phyloP scores from a whole-genome alignment of 371 early-diverging fungal genomes.

The Lichtheimia hyalospora region DNA sequence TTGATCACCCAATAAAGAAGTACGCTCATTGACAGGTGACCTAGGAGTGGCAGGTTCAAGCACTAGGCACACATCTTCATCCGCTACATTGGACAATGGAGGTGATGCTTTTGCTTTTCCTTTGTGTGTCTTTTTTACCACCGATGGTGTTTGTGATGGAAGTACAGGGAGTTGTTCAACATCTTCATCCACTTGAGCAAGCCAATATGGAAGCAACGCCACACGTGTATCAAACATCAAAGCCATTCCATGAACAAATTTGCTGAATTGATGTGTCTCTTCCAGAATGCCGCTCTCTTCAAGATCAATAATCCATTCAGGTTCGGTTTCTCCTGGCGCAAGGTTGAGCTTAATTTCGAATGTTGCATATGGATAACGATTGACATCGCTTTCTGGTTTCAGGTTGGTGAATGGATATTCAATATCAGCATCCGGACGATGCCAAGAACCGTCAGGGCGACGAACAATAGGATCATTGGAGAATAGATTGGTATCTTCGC shows the following conservation, averaged over 20 bases:
- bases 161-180: conserved; percentile 1
- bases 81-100: conserved; percentile 15
- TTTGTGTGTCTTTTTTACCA: conserved; percentile 37
- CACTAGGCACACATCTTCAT: not conserved
- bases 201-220: conserved; percentile 97
- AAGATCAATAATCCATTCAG: conserved; percentile 94
- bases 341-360: conserved; percentile 98
- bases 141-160: conserved; percentile 8
- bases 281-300: conserved; percentile 91
- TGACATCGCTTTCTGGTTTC: conserved; percentile 78
- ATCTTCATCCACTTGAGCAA: conserved; percentile 92
- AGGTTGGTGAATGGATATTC: conserved; percentile 82
- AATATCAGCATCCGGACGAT: conserved; percentile 87
- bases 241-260: conserved; percentile 98
- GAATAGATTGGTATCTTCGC: conserved; percentile 83
- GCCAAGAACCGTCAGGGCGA: conserved; percentile 86
- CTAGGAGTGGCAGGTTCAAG: not conserved
- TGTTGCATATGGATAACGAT: conserved; percentile 96
- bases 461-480: conserved; percentile 57
- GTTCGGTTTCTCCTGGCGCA: conserved; percentile 82
- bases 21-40: conserved; percentile 24
- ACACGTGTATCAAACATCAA: conserved; percentile 90
- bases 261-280: conserved; percentile 98
- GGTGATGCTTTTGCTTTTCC: conserved; percentile 71
- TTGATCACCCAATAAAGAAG: conserved; percentile 21